Conservation (phyloP, 345 rosid genomes). For the Odontarrhena argentea region DNA sequence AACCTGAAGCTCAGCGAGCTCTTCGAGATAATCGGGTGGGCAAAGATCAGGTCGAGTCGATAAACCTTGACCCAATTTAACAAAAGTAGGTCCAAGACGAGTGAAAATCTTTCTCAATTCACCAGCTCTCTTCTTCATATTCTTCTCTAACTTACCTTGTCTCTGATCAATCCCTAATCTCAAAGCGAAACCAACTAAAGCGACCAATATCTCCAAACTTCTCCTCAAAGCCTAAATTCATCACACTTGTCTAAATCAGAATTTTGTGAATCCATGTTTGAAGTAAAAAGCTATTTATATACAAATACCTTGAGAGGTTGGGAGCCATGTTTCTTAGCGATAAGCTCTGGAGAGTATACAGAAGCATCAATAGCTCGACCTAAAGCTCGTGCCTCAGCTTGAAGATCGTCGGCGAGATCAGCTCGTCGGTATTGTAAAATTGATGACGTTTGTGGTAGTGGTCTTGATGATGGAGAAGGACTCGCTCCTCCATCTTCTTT, state of each 20-base stretch:
- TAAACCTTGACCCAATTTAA: constrained; percentile 94
- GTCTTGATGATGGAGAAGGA: constrained; percentile 37
- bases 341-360: constrained; percentile 73
- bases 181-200: constrained; percentile 69
- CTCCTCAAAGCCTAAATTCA: constrained; percentile 62
- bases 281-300: no score
- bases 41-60: constrained; percentile 96
- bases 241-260: background rate
- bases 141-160: constrained; percentile 58
- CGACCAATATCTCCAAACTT: constrained; percentile 68
- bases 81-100: constrained; percentile 90
- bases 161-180: constrained; percentile 68
- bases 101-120: constrained; percentile 74
- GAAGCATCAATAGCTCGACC: constrained; percentile 83
- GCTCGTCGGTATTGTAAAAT: constrained; percentile 36
- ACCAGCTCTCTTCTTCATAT: constrained; percentile 71
- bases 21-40: constrained; percentile 92
- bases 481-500: constrained; percentile 35
- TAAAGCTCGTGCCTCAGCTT: constrained; percentile 87
- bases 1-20: constrained; percentile 93
- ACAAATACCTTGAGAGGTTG: constrained; percentile 64
- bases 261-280: no score
- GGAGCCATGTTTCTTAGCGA: constrained; percentile 65
- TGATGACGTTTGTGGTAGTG: background rate
- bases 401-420: constrained; percentile 71